phyloP scores from a whole-genome alignment of 2,329 filamentous ascomycete genomes.

The Verticillium longisporum region DNA sequence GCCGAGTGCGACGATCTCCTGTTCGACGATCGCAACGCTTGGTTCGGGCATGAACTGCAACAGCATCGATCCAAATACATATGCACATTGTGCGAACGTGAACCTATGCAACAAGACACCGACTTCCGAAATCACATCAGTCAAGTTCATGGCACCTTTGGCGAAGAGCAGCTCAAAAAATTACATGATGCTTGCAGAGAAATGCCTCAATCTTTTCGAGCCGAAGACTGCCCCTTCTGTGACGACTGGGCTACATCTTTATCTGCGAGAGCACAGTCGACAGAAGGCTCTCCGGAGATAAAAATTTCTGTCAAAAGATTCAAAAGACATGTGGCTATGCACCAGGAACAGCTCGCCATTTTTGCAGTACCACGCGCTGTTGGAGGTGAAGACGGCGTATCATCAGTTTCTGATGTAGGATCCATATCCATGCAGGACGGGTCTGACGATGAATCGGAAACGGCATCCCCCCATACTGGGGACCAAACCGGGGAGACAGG shows the following conservation, averaged over 20 bases:
- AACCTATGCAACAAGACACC: conserved; percentile 3
- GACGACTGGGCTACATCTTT: conserved; percentile 18
- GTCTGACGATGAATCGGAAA: background rate
- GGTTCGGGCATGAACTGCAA: conserved; percentile 24
- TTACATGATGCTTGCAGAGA: conserved; percentile 16
- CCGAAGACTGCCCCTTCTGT: conserved; percentile 20
- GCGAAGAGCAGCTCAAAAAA: conserved; percentile 10
- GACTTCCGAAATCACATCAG: conserved; percentile 5
- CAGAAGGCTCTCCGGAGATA: background rate
- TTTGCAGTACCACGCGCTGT: conserved; percentile 3
- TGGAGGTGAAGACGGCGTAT: background rate
- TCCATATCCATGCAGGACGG: background rate
- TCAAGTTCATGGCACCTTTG: background rate
- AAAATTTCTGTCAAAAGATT: background rate
- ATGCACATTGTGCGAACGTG: conserved; percentile 14
- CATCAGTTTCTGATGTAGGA: background rate
- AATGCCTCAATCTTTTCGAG: conserved; percentile 11
- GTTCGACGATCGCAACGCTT: conserved; percentile 20
- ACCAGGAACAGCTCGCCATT: conserved; percentile 6
- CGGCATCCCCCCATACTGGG: background rate
- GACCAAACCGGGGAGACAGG: background rate
- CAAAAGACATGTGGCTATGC: conserved; percentile 5
- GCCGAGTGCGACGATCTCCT: conserved; percentile 17
- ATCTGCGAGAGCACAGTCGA: background rate
- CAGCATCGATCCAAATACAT: conserved; percentile 20